Percentiles rank a stretch among this genome's conserved stretches.
These are phyloP conservation scores for Emericellopsis cladophorae DNA, from an alignment of 2,329 filamentous ascomycete species.

Conservation along the genomic window DNA sequence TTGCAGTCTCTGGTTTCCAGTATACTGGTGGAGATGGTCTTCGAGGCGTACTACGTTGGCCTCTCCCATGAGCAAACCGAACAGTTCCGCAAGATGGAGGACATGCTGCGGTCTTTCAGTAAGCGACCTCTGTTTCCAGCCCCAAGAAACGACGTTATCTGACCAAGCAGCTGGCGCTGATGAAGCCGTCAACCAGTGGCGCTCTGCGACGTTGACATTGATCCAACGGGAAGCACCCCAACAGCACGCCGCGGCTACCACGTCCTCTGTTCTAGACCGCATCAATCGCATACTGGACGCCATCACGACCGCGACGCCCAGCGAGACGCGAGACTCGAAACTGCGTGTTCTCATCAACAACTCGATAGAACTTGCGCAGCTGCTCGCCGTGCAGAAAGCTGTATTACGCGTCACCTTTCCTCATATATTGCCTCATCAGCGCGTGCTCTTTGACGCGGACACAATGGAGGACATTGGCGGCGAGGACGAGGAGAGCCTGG, in stretches of 20 bases:
- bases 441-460: conserved; percentile 39
- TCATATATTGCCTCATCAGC: conserved; percentile 36
- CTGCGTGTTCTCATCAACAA: conserved; percentile 38
- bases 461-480: conserved; percentile 57
- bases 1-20: conserved; percentile 49
- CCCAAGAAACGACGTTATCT: conserved; percentile 4
- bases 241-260: conserved; percentile 33
- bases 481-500: conserved; percentile 43
- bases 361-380: conserved; percentile 42
- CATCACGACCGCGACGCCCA: conserved; percentile 26
- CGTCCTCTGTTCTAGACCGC: conserved; percentile 28
- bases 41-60: conserved; percentile 51
- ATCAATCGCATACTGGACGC: conserved; percentile 36
- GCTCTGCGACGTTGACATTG: conserved; percentile 48
- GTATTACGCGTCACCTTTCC: conserved; percentile 45
- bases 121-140: conserved; percentile 1
- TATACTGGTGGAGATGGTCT: conserved; percentile 48
- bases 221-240: conserved; percentile 38
- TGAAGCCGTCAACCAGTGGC: conserved; percentile 52
- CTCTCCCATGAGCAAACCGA: conserved; percentile 39
- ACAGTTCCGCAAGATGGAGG: conserved; percentile 36
- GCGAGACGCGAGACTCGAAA: conserved; percentile 34
- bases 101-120: conserved; percentile 26
- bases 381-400: conserved; percentile 46
- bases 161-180: conserved; percentile 24